phyloP scores from a whole-genome alignment of 2,329 filamentous ascomycete species.

The Xylaria sp. region DNA sequence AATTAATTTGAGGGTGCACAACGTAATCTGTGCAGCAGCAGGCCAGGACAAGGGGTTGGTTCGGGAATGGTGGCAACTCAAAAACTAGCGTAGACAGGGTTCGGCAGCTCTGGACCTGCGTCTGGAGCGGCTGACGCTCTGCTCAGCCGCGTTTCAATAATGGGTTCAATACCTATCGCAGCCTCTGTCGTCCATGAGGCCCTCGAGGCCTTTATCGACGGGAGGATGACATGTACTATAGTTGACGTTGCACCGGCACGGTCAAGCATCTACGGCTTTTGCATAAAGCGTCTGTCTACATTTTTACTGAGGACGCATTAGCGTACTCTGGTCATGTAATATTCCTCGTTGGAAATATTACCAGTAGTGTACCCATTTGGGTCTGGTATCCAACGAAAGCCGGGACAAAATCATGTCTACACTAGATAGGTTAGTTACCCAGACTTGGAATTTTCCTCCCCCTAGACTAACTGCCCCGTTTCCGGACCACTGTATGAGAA shows the following conservation, averaged over 20 bases:
- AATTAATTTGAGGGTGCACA: conserved; percentile 35
- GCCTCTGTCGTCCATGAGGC: conserved; percentile 8
- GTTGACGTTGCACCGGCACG: background rate
- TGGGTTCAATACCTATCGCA: conserved; percentile 10
- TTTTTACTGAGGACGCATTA: conserved; percentile 2
- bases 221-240: background rate
- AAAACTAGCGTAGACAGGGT: conserved; percentile 11
- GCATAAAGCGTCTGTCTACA: background rate
- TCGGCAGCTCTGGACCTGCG: conserved; percentile 30
- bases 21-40: conserved; percentile 15
- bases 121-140: conserved; percentile 20
- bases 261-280: conserved; percentile 3
- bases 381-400: conserved; percentile 10
- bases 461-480: background rate
- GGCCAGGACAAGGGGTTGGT: conserved; percentile 17
- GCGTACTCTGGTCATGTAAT: conserved; percentile 1
- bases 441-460: background rate
- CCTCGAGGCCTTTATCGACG: conserved; percentile 22
- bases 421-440: background rate
- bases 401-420: background rate
- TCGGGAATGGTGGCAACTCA: conserved; percentile 27
- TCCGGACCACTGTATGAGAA: background rate
- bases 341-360: background rate
- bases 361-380: background rate
- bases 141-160: conserved; percentile 28